Conservation (phyloP, 2,329 filamentous ascomycete genomes). For the Nemania sp. region DNA sequence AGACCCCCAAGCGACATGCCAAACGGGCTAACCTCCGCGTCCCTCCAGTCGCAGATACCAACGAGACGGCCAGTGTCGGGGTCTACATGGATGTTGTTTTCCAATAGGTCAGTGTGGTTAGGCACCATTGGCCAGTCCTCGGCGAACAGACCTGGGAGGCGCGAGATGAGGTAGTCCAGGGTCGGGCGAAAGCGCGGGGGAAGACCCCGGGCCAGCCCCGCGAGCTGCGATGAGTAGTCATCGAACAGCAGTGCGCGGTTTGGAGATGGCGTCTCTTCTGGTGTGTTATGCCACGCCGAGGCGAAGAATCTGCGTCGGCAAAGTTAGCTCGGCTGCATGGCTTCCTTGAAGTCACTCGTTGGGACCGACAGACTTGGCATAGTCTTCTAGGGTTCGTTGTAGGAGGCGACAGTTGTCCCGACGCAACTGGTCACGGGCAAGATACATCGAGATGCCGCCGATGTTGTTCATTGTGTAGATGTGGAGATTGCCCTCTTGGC, state of each 20-base stretch:
- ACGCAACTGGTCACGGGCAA: slow-evolving; percentile 11
- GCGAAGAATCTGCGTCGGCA: slow-evolving; percentile 21
- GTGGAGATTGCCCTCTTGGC: slow-evolving; percentile 9
- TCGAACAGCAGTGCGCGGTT: slow-evolving; percentile 14
- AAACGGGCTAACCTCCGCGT: slow-evolving; percentile 24
- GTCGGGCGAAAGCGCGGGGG: slow-evolving; percentile 21
- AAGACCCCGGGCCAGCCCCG: slow-evolving; percentile 12
- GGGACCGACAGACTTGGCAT: slow-evolving; percentile 15
- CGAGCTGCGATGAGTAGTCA: slow-evolving; percentile 19
- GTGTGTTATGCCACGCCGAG: slow-evolving; percentile 24
- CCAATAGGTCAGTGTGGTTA: slow-evolving; percentile 26
- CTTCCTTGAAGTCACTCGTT: neutral
- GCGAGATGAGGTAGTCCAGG: slow-evolving; percentile 13
- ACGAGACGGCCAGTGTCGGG: slow-evolving; percentile 18
- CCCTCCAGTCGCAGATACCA: slow-evolving; percentile 27
- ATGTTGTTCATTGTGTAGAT: slow-evolving; percentile 25
- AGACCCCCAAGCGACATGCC: slow-evolving; percentile 25
- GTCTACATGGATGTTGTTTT: slow-evolving; percentile 31
- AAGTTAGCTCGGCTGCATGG: slow-evolving; percentile 9
- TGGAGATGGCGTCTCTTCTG: slow-evolving; percentile 10
- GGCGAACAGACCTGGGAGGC: slow-evolving; percentile 19
- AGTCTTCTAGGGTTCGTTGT: slow-evolving; percentile 16
- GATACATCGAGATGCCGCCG: slow-evolving; percentile 22
- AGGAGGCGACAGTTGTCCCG: slow-evolving; percentile 21
- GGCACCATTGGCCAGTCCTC: slow-evolving; percentile 23